phyloP scores from a whole-genome alignment of 345 rosid species.

The Punica granatum region DNA sequence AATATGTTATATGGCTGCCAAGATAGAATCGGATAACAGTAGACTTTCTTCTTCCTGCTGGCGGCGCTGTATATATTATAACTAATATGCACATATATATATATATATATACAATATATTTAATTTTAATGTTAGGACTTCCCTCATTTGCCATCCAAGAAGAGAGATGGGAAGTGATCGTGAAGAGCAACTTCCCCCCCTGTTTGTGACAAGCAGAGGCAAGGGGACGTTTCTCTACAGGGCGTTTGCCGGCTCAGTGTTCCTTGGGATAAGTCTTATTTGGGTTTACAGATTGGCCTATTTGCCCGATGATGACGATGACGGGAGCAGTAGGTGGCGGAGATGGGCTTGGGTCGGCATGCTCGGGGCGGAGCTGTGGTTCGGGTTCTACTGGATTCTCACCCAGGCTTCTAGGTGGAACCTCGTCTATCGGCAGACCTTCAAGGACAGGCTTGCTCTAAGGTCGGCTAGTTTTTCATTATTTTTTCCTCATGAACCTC shows the following conservation, averaged over 20 bases:
- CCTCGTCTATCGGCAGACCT: slow-evolving; percentile 21
- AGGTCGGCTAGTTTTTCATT: slow-evolving; percentile 26
- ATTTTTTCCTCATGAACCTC: too few relatives aligned
- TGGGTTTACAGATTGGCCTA: slow-evolving; percentile 24
- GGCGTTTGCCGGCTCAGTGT: slow-evolving; percentile 22
- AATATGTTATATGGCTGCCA: too few relatives aligned
- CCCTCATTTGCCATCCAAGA: too few relatives aligned
- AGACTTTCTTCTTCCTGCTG: too few relatives aligned
- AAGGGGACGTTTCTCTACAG: slow-evolving; percentile 19
- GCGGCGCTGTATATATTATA: too few relatives aligned
- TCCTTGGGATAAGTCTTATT: slow-evolving; percentile 23
- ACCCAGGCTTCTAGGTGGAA: slow-evolving; percentile 44
- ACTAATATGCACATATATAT: too few relatives aligned
- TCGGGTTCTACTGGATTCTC: slow-evolving; percentile 38
- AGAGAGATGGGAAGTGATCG: slow-evolving; percentile 13
- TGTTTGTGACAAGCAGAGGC: slow-evolving; percentile 31
- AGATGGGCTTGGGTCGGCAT: slow-evolving; percentile 45
- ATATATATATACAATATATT: too few relatives aligned
- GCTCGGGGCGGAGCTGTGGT: slow-evolving; percentile 42
- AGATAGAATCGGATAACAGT: too few relatives aligned
- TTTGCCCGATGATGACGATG: slow-evolving; percentile 9
- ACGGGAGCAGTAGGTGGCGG: slow-evolving; percentile 2
- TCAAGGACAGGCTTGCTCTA: slow-evolving; percentile 38
- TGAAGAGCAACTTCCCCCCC: slow-evolving; percentile 6
- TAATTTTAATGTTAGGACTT: too few relatives aligned